phyloP scores from a whole-genome alignment of 208 protist genomes.

The Acanthamoeba lenticulata region DNA sequence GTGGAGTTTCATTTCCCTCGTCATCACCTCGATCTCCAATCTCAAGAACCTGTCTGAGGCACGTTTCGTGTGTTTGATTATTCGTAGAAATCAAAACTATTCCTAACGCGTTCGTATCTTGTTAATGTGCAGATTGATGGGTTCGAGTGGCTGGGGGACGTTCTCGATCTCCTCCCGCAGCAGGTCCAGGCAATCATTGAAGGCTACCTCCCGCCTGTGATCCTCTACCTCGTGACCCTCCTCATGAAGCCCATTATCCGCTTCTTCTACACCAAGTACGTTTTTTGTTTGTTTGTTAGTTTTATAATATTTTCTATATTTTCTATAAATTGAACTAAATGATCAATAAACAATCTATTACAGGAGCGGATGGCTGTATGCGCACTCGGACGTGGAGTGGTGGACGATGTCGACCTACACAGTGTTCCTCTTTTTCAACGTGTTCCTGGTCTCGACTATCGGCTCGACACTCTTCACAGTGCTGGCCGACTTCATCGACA shows the following conservation, averaged over 20 bases:
- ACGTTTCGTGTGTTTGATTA: too few species aligned
- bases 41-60: constrained; percentile 4
- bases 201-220: constrained; percentile 10
- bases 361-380: constrained; percentile 48
- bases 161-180: background rate
- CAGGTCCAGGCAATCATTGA: background rate
- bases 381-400: constrained; percentile 40
- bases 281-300: background rate
- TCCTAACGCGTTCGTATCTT: background rate
- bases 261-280: constrained; percentile 26
- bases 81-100: background rate
- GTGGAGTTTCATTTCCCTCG: background rate
- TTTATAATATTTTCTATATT: background rate
- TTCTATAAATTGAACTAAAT: background rate
- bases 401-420: constrained; percentile 62
- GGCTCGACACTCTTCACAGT: constrained; percentile 38
- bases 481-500: constrained; percentile 51
- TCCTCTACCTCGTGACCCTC: constrained; percentile 20
- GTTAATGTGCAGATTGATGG: background rate
- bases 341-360: too few species aligned
- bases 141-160: constrained; percentile 16
- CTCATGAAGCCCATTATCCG: constrained; percentile 48
- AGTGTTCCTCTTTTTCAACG: constrained; percentile 54
- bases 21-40: constrained; percentile 29
- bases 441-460: constrained; percentile 39